Evolutionary conservation across 176 grass and related monocot species (phyloP).

Genomic region (Raddia guianensis): DNA sequence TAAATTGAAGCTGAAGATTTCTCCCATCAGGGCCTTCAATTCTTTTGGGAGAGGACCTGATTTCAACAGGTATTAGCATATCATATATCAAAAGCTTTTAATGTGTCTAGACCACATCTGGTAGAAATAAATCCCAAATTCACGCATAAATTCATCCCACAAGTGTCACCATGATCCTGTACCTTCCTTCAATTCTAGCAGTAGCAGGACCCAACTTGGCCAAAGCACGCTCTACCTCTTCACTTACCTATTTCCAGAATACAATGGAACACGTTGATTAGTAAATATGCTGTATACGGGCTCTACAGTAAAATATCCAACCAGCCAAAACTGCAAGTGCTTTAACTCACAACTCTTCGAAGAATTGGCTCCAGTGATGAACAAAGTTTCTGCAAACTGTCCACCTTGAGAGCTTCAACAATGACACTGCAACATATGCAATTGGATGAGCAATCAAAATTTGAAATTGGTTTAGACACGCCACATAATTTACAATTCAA

Average conservation of each 20-base stretch:
- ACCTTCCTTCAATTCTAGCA: conserved; percentile 92
- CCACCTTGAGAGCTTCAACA: conserved; percentile 96
- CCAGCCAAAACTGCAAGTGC: background rate
- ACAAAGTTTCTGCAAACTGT: conserved; percentile 97
- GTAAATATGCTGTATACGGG: background rate
- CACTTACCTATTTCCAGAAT: conserved; percentile 76
- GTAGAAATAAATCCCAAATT: conserved; percentile 25
- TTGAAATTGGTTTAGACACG: background rate
- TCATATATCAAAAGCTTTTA: conserved; percentile 14
- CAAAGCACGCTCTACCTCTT: conserved; percentile 99
- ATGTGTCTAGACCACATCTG: conserved; percentile 5
- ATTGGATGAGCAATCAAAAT: background rate
- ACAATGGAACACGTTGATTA: conserved; percentile 32
- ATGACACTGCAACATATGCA: conserved; percentile 73
- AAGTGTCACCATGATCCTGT: background rate
- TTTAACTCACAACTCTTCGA: conserved; percentile 91
- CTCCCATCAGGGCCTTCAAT: conserved; percentile 88
- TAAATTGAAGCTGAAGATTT: conserved; percentile 86
- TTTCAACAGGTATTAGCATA: conserved; percentile 39
- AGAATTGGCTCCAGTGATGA: conserved; percentile 94
- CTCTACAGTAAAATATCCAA: background rate
- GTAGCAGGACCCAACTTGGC: conserved; percentile 84
- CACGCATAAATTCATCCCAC: background rate
- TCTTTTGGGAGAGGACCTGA: conserved; percentile 78
- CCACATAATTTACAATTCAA: conserved; percentile 6